Evolutionary conservation across 306 rosid species (phyloP), one percentile per base, ranked within the genome.

Genomic region (Senna siamea): DNA sequence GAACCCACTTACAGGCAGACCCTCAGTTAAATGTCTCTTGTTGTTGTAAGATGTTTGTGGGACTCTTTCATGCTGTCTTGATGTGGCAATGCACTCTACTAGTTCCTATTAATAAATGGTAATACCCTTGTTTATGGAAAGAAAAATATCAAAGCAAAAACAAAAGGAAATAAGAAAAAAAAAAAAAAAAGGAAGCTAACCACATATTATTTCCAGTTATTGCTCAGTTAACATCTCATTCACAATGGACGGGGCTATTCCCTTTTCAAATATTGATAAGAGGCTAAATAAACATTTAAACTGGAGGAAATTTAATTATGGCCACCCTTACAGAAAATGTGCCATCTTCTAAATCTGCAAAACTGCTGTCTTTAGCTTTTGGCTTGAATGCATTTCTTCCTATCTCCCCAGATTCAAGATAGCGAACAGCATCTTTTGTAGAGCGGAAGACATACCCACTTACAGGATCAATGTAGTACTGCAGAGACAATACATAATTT

Each of bases 401-500:
- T 50, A 83, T 80, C 22, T 77, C 72, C 59, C 89, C 89, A 74
- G 85, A 76, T 74, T 77, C 78, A 69, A 87, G 82, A 82, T 88
- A 83, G 53, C 75, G 84, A 50, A 32, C 76, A 56, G 66, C 90
- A 11, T 83, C 94, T 83, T 78, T 84, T 69, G 82, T 44, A 6
- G 97, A 87, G 69, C 87, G 84, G 76, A 88, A 85, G 20, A 67
- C 74, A 68, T 74, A 83, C 12, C 89, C 88, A 81, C 81, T 87
- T 48, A 74, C 59, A 74, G 97, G 97, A 82, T 87, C 90, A 65
- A 71, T 88, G 81, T 91, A 88, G 52, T 47, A 80, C 94, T 91
- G 89, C 82, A 75, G 34, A 70, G 23, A 78, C n/a, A 63, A 63
- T 70, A 60, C 4, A 48, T 6, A 64, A 74, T 47, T 62, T 40